Percentiles rank a stretch among this genome's conserved stretches.
phyloP scores from a whole-genome alignment of 1,284 basidiomycete genomes.

The Boletus subluridellus region DNA sequence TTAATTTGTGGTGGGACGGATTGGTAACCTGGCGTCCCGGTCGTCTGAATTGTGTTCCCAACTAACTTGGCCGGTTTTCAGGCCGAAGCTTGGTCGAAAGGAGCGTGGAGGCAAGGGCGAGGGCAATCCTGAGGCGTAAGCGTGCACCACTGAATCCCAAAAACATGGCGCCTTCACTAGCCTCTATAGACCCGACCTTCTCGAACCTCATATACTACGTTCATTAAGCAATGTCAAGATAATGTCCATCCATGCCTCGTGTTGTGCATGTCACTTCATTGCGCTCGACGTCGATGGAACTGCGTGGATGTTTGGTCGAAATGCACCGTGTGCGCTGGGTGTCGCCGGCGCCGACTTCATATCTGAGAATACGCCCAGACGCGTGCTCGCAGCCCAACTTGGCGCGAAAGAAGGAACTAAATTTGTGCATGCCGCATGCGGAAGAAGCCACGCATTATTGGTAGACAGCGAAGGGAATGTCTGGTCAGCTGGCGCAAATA shows the following conservation, averaged over 20 bases:
- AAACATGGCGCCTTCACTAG: background rate
- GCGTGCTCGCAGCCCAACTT: slow-evolving; percentile 56
- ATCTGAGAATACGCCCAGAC: slow-evolving; percentile 69
- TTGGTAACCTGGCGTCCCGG: slow-evolving; percentile 47
- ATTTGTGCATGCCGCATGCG: slow-evolving; percentile 81
- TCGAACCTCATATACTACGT: slow-evolving; percentile 83
- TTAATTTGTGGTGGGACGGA: slow-evolving; percentile 82
- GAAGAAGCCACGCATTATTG: slow-evolving; percentile 78
- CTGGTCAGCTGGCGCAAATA: slow-evolving; percentile 84
- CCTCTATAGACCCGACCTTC: slow-evolving; percentile 61
- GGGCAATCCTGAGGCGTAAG: slow-evolving; percentile 43
- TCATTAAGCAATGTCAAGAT: slow-evolving; percentile 79
- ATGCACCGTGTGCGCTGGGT: slow-evolving; percentile 60
- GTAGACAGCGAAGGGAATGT: slow-evolving; percentile 78
- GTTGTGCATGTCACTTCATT: slow-evolving; percentile 71
- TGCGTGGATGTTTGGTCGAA: slow-evolving; percentile 86
- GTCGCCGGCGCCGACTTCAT: slow-evolving; percentile 53
- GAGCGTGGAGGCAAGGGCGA: slow-evolving; percentile 49
- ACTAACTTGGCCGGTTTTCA: slow-evolving; percentile 32
- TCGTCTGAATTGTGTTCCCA: slow-evolving; percentile 6
- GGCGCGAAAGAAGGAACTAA: slow-evolving; percentile 60
- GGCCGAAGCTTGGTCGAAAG: slow-evolving; percentile 65
- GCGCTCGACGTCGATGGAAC: slow-evolving; percentile 71
- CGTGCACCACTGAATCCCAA: slow-evolving; percentile 9
- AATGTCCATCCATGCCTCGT: slow-evolving; percentile 68